A percentile compares a stretch with the other conserved stretches of the same genome.
Evolutionary conservation across 2,329 filamentous ascomycete genomes (phyloP).

Genomic region (Monosporascus sp.): DNA sequence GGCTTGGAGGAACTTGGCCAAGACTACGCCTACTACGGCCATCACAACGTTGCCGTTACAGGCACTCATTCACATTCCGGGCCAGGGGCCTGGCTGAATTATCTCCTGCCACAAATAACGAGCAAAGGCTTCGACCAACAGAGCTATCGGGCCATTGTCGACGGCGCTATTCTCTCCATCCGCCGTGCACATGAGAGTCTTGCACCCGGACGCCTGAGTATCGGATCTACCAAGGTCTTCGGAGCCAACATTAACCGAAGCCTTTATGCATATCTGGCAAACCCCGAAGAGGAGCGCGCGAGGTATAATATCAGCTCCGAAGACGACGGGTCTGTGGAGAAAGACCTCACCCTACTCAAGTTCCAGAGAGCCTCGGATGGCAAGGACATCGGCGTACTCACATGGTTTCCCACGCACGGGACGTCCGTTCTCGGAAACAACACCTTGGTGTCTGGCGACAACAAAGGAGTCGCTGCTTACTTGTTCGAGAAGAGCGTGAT

Average conservation of each 20-base stretch:
- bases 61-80: conserved; percentile 92
- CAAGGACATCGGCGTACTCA: conserved; percentile 75
- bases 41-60: conserved; percentile 81
- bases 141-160: conserved; percentile 83
- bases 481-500: conserved; percentile 69
- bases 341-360: conserved; percentile 71
- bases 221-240: conserved; percentile 63
- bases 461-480: conserved; percentile 88
- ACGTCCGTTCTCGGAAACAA: conserved; percentile 91
- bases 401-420: conserved; percentile 89
- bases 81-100: conserved; percentile 91
- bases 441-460: conserved; percentile 87
- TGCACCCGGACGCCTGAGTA: conserved; percentile 36
- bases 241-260: conserved; percentile 87
- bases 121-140: conserved; percentile 80
- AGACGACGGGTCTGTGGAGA: conserved; percentile 56
- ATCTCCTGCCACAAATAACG: conserved; percentile 86
- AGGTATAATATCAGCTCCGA: conserved; percentile 55
- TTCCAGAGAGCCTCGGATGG: conserved; percentile 70
- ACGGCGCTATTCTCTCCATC: conserved; percentile 78
- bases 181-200: conserved; percentile 71
- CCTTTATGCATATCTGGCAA: conserved; percentile 80
- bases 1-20: conserved; percentile 63
- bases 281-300: conserved; percentile 69
- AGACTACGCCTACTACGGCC: conserved; percentile 69